Conservation (phyloP, 345 rosid species). For the Noccaea bulbosa region DNA sequence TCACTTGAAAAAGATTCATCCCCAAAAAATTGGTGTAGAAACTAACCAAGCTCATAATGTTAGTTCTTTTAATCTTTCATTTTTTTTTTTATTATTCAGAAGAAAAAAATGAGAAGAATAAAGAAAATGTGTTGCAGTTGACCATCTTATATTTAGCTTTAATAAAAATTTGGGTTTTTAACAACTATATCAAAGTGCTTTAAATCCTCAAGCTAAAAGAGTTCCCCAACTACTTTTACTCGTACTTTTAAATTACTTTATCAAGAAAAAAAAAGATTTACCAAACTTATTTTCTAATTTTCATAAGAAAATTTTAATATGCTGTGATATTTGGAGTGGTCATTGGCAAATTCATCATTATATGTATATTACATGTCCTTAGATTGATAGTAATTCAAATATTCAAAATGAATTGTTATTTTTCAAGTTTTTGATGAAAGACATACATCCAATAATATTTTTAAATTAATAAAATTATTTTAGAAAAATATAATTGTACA, state of each 20-base stretch:
- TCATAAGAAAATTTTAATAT: neutral
- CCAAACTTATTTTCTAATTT: neutral
- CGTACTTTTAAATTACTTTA: neutral
- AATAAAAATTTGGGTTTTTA: neutral
- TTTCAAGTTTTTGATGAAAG: neutral
- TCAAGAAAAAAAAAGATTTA: neutral
- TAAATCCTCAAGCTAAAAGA: conserved; percentile 8
- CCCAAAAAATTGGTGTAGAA: neutral
- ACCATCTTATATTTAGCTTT: conserved; percentile 14
- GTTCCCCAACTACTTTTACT: neutral
- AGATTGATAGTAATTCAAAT: neutral
- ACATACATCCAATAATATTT: neutral
- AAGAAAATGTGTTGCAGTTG: conserved; percentile 4
- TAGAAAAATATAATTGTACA: neutral
- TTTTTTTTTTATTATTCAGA: neutral
- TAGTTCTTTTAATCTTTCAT: neutral
- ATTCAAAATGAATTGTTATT: neutral
- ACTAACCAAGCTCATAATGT: neutral
- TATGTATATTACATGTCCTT: neutral
- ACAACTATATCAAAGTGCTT: neutral
- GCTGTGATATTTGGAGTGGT: neutral
- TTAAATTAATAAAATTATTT: neutral
- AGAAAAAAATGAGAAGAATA: conserved; percentile 2
- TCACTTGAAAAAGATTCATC: neutral
- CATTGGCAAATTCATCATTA: neutral